Percentiles rank a stretch among this genome's conserved stretches.
Evolutionary conservation across 345 rosid genomes (phyloP).

Genomic region (Rhodamnia argentea): DNA sequence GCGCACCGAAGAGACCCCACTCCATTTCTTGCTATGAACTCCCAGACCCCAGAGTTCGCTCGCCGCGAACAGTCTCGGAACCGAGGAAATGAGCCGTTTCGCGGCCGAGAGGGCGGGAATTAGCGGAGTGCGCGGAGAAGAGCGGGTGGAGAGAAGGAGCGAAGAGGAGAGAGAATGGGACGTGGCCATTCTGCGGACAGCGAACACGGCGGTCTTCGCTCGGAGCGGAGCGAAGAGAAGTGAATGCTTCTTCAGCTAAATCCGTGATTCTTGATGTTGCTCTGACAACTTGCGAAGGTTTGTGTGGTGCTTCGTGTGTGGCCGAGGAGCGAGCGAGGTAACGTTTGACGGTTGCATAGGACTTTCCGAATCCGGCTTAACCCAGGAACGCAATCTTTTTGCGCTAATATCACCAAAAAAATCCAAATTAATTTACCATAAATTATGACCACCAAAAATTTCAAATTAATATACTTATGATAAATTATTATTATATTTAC

Average conservation of each 20-base stretch:
- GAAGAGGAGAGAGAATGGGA: constrained; percentile 29
- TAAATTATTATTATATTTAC: no score
- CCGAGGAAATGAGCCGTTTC: constrained; percentile 21
- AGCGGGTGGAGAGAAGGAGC: constrained; percentile 23
- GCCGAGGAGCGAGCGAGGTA: background rate
- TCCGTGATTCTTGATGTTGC: background rate
- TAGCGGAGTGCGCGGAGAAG: background rate
- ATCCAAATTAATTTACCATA: no score
- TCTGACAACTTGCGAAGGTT: background rate
- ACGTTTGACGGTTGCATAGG: background rate
- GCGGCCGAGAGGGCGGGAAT: constrained; percentile 19
- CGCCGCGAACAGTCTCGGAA: constrained; percentile 12
- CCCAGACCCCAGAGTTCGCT: background rate
- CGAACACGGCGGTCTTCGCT: background rate
- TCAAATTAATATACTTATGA: no score
- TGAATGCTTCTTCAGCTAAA: background rate
- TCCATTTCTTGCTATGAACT: constrained; percentile 7
- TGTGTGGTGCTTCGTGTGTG: background rate
- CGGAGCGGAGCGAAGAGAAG: background rate
- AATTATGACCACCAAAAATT: no score
- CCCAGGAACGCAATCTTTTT: background rate
- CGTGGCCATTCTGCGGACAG: constrained; percentile 27
- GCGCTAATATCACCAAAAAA: no score
- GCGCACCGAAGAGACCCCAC: constrained; percentile 22
- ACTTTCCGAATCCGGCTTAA: background rate